phyloP scores from a whole-genome alignment of 106 monocot species.

The Amphibolis antarctica region DNA sequence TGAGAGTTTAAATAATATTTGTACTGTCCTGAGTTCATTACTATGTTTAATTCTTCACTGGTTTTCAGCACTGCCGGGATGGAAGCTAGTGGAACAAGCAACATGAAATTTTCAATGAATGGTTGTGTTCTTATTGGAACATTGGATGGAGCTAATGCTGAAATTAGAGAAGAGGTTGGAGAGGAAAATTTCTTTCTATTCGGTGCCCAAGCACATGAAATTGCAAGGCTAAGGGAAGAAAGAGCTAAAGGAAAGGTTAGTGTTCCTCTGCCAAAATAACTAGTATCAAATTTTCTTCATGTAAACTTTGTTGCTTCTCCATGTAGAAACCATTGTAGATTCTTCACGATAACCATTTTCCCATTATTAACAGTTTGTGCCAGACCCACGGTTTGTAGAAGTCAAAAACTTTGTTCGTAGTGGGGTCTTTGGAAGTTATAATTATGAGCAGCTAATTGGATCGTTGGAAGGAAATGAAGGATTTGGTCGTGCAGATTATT shows the following conservation, averaged over 20 bases:
- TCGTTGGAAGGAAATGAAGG: conserved; percentile 96
- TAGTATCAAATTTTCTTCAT: not conserved
- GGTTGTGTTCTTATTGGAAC: conserved; percentile 98
- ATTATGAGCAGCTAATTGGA: conserved; percentile 70
- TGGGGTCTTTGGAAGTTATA: conserved; percentile 63
- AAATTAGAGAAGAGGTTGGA: conserved; percentile 95
- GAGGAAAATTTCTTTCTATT: conserved; percentile 37
- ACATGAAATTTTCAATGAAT: conserved; percentile 99
- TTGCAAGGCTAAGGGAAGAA: conserved; percentile 73
- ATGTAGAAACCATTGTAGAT: not conserved
- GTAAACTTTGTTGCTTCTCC: not conserved
- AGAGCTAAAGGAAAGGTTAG: conserved; percentile 83
- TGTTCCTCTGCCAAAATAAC: not conserved
- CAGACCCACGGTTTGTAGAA: conserved; percentile 84
- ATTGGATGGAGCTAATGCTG: conserved; percentile 95
- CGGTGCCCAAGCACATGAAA: conserved; percentile 90
- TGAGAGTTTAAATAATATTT: too few relatives aligned
- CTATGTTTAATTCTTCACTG: not conserved
- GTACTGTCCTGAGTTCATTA: not conserved
- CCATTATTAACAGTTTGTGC: conserved; percentile 59
- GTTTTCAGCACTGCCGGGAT: conserved; percentile 86
- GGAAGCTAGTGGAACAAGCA: conserved; percentile 99
- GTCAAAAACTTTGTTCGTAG: conserved; percentile 81
- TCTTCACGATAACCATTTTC: not conserved
- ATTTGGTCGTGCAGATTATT: conserved; percentile 94